Evolutionary conservation across 2,329 filamentous ascomycete species (phyloP), one percentile per base, ranked within the genome.

Genomic region (Talaromyces islandicus): DNA sequence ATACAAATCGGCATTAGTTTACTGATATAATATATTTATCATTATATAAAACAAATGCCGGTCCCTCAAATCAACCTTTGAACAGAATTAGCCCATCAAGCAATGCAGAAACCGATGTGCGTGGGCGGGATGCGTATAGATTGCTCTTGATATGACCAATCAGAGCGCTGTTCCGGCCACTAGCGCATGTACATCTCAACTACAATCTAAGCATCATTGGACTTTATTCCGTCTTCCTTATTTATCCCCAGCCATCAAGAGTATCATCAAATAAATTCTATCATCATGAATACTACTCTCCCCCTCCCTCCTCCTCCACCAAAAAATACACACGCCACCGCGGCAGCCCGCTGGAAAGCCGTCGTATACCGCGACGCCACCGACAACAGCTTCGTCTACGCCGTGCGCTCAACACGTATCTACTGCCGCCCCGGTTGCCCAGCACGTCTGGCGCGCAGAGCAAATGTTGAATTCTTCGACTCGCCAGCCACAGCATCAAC

Each of bases 381-480:
- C 21, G 76, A 77, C 21, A 75, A 77, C 56, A 70, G 71, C 30
- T 85, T 85, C 70, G 75, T 85, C 63, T 85, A 85, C 72, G 78
- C 74, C 19, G 82, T 85, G n/a, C 75, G 77, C 57, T 81, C 81
- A 0, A 85, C 83, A 3, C 76, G 74, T 51, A 83, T 84, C 56
- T 85, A 82, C 68, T 85, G 83, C 66, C 78, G 82, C 1, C 81
- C 82, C 1, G 81, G 77, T 2, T 85, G 83, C 59, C 75, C 79
- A 0, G 80, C 82, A 3, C 81, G 85, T n/a, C 79, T 90, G 14
- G 80, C 83, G 1, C 76, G 79, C 2, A 77, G 83, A n/a, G 78
- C 83, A 11, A 81, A 83, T 21, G 76, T 90, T 32, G 71, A 75
- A 32, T 85, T 84, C 70, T 83, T 77, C 70, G 75, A 80, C 54